Percentiles rank a stretch among this genome's conserved stretches.
Conservation (phyloP, 257 asterid genomes). For the Rubia yunnanensis region DNA sequence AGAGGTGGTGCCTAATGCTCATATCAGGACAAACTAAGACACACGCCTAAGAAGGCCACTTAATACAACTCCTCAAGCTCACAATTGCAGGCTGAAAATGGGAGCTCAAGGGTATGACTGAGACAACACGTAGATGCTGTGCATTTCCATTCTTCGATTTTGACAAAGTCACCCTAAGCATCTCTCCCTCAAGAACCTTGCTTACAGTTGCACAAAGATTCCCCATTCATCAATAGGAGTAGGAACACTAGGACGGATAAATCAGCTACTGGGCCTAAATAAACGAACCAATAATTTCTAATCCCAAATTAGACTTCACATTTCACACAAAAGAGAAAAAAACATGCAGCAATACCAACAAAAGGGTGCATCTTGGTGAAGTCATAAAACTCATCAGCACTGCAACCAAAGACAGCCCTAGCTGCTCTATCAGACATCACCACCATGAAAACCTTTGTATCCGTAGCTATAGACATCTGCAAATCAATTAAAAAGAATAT, state of each 20-base stretch:
- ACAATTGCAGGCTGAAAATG: constrained; percentile 60
- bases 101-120: constrained; percentile 58
- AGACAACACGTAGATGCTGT: constrained; percentile 64
- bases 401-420: constrained; percentile 77
- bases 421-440: constrained; percentile 90
- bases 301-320: not conserved
- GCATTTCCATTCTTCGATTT: constrained; percentile 77
- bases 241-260: not conserved
- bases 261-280: not conserved
- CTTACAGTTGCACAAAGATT: constrained; percentile 33
- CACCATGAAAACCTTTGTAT: constrained; percentile 54
- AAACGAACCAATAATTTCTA: not conserved
- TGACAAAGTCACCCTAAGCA: constrained; percentile 62
- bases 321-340: not conserved
- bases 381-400: constrained; percentile 74
- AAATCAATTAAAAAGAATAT: not conserved
- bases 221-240: not conserved
- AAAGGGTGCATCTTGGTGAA: constrained; percentile 63
- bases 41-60: constrained; percentile 16
- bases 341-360: constrained; percentile 41
- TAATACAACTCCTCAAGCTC: constrained; percentile 45
- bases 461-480: constrained; percentile 83
- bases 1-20: not conserved
- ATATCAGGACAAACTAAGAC: not conserved
- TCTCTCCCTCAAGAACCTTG: constrained; percentile 69